Evolutionary conservation across 2,329 filamentous ascomycete species (phyloP), one percentile per base, ranked within the genome.

Genomic region (Aspergillus sp.): DNA sequence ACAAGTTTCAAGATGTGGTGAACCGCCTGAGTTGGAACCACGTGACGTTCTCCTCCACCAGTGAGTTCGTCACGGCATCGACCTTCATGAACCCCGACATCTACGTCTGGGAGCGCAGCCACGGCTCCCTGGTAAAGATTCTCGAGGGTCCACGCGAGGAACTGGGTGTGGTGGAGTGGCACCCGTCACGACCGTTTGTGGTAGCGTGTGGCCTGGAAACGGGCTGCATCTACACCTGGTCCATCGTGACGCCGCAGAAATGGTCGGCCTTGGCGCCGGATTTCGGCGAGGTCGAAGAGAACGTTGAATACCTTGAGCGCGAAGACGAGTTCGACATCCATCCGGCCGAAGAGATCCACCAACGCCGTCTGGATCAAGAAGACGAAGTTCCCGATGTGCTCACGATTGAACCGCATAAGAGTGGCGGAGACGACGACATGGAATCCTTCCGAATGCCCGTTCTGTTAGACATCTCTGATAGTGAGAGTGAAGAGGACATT

Each of bases 271-370:
- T 99, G 25, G 95, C 95, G 5, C 94, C 94, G 0, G 95, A 99
- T 72, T 99, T 99, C 71, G 89, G 87, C 38, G 94, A 99, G 72
- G 91, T 99, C 13, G 94, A 99, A 73, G 94, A 99, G 73, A 99
- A 99, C 63, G 91, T 96, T 19, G 91, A 97, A 70, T 99, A 99
- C 68, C 84, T 95, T 40, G 94, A 99, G 71, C 84, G 85, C 51
- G 94, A 99, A 73, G 94, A 99, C 69, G 94, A 99, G 68, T 99
- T 99, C 64, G 95, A 99, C 71, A 95, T 97, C 52, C 94, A 97
- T 68, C 91, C 91, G 0, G 88, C 93, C 53, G 93, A 97, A 68
- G 93, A 97, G 71, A 87, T 97, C 51, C 91, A 95, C 68, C 93
- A 96, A 71, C 85, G 93, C 25, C 84, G 92, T 41, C 80, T 97